Conservation (phyloP, 306 rosid species). For the Vigna mungo region DNA sequence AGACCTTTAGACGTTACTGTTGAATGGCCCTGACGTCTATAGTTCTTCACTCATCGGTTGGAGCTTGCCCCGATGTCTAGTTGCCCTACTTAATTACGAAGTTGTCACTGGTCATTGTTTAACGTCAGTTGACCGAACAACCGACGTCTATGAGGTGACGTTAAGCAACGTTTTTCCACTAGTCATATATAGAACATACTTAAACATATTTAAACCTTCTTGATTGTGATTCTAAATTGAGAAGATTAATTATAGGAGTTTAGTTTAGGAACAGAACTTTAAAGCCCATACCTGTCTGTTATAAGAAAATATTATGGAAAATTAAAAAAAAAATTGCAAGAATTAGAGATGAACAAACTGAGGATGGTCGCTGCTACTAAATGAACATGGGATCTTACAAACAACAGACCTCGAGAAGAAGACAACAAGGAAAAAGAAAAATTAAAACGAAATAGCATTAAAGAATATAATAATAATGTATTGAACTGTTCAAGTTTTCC, state of each 20-base stretch:
- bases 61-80: no score
- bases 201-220: no score
- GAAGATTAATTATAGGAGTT: background rate
- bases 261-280: background rate
- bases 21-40: no score
- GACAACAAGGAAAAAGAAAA: background rate
- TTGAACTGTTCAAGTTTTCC: background rate
- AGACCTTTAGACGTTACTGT: no score
- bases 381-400: conserved; percentile 11
- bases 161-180: no score
- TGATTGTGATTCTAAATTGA: no score
- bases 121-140: no score
- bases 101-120: no score
- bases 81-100: no score
- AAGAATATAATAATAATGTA: background rate
- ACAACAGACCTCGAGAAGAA: conserved; percentile 17
- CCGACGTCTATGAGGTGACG: no score
- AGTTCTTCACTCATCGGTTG: no score
- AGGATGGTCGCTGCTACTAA: background rate
- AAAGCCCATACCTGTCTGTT: background rate
- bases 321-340: background rate
- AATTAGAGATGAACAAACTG: background rate
- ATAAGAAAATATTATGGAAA: background rate
- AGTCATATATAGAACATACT: no score
- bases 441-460: background rate